Percentiles rank a stretch among this genome's conserved stretches.
Conservation (phyloP, 192 early-diverging fungal genomes). For the Coemansia sp. region DNA sequence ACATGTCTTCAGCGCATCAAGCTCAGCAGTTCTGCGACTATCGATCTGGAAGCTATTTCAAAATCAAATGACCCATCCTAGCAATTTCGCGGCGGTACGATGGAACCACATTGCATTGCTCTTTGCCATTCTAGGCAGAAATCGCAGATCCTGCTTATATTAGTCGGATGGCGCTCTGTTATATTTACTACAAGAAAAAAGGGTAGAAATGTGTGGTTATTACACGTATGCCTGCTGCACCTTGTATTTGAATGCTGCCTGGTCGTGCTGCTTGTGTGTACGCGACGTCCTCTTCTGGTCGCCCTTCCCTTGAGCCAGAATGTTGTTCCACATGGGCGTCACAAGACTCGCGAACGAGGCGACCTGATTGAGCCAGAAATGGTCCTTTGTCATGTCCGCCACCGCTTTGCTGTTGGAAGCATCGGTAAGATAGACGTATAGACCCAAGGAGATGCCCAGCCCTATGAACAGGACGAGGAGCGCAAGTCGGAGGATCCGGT, state of each 20-base stretch:
- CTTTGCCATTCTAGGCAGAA: background rate
- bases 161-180: background rate
- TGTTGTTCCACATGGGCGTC: slow-evolving; percentile 21
- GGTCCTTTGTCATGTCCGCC: background rate
- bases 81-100: background rate
- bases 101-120: background rate
- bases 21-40: background rate
- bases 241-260: slow-evolving; percentile 25
- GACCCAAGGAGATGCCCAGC: slow-evolving; percentile 19
- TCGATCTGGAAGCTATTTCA: background rate
- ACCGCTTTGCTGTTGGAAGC: slow-evolving; percentile 13
- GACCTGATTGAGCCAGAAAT: slow-evolving; percentile 39
- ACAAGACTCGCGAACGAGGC: slow-evolving; percentile 17
- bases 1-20: slow-evolving; percentile 33
- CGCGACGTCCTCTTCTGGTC: background rate
- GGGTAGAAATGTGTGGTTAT: background rate
- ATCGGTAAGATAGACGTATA: slow-evolving; percentile 41
- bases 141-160: background rate
- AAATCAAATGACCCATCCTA: background rate
- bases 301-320: slow-evolving; percentile 4
- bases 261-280: background rate
- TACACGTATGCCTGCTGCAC: slow-evolving; percentile 19
- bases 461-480: slow-evolving; percentile 17
- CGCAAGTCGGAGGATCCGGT: slow-evolving; percentile 28
- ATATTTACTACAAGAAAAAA: slow-evolving; percentile 6